Percentiles rank a stretch among this genome's conserved stretches.
Conservation (phyloP, 2,329 filamentous ascomycete genomes). For the Thielaviopsis punctulata region DNA sequence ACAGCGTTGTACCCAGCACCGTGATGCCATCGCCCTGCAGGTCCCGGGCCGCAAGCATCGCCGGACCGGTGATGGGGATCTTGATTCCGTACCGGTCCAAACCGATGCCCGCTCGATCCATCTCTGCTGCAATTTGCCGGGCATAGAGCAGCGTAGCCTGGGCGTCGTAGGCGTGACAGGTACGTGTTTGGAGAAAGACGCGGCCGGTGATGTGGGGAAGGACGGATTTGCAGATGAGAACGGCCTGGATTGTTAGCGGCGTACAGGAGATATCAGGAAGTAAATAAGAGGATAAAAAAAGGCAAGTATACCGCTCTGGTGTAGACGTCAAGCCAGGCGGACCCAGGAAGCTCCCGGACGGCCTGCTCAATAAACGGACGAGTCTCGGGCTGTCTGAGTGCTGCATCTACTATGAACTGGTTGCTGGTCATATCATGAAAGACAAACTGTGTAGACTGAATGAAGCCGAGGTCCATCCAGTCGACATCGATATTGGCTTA, state of each 20-base stretch:
- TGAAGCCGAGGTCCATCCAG: slow-evolving; percentile 33
- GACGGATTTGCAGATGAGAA: slow-evolving; percentile 29
- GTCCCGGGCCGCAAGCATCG: slow-evolving; percentile 26
- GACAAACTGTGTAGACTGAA: slow-evolving; percentile 26
- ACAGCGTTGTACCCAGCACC: slow-evolving; percentile 30
- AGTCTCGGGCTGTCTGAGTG: slow-evolving; percentile 27
- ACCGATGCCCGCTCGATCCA: slow-evolving; percentile 26
- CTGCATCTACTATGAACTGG: slow-evolving; percentile 30
- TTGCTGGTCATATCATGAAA: slow-evolving; percentile 34
- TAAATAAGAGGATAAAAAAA: background rate
- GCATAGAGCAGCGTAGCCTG: slow-evolving; percentile 28
- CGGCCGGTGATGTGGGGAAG: slow-evolving; percentile 28
- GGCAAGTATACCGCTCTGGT: slow-evolving; percentile 23
- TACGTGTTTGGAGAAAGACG: slow-evolving; percentile 30
- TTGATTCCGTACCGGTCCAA: slow-evolving; percentile 33
- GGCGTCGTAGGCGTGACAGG: slow-evolving; percentile 28
- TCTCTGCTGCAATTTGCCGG: slow-evolving; percentile 28
- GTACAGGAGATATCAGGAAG: background rate
- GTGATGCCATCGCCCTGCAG: slow-evolving; percentile 27
- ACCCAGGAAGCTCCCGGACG: slow-evolving; percentile 25
- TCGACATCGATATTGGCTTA: slow-evolving; percentile 35
- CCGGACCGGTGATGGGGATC: slow-evolving; percentile 31
- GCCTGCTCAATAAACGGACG: slow-evolving; percentile 24
- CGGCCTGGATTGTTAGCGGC: slow-evolving; percentile 18
- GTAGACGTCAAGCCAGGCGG: slow-evolving; percentile 31